Base-by-base conservation (phyloP, 768 basidiomycete genomes). In the Lactarius sp. region DNA sequence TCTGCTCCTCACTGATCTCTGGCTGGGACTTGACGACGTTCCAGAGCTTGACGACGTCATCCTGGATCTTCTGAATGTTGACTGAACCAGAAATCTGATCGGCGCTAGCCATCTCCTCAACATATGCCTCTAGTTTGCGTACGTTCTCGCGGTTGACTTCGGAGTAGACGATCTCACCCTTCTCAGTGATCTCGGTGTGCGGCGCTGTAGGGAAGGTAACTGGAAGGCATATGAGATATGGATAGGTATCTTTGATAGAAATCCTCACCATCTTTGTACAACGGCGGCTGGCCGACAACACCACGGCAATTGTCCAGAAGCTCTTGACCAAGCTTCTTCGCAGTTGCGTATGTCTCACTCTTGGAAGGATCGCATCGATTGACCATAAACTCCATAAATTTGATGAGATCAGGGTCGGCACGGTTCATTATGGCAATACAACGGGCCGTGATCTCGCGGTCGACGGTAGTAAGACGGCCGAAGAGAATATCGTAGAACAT, bases 401-500 rank as follows among this genome's bases (percentile, higher is more conserved):
- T 86, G 70, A 94, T 75, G 70, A 98, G 86, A 64, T 89, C 89
- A 3, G 91, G 90, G 73, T 98, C 96, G 10, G 96, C 96, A 67
- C 97, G 88, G 77, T 98, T 98, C 79, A 99, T 92, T 72, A 99
- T 90, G 61, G 92, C 86, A 64, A 99, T 95, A 77, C 96, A 98
- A 60, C 95, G 90, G 68, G 94, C 93, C 13, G 97, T 97, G 75
- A 95, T 94, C 73, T 96, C 94, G 57, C 94, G 90, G 71, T 98
- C 94, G 67, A 98, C 91, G 18, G 93, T 94, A 27, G 88, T 94
- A 60, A 97, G 84, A 51, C 89, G 87, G 53, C 97, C 97, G 69
- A 94, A 94, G 70, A 99, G 94, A 77, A 99, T 97, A 74, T 98
- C 96, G 76, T 95, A 98, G 78, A 87, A 98, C 93, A 99, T 95